These are phyloP conservation scores for Calonectria fujianensis DNA, from an alignment of 2,329 filamentous ascomycete genomes.

Conservation along the genomic window DNA sequence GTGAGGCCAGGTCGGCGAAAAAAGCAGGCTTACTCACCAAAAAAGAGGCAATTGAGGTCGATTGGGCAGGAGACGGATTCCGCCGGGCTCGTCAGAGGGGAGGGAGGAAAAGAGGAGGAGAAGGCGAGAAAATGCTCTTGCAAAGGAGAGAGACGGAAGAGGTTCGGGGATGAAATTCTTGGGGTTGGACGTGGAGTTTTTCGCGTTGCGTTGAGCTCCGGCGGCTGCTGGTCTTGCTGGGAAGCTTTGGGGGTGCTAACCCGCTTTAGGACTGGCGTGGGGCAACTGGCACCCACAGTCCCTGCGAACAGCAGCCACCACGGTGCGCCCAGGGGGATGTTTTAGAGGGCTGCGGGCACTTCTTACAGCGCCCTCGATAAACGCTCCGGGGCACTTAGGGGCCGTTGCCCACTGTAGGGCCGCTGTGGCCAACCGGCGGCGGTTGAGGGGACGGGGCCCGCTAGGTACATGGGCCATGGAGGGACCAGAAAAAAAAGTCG, in stretches of 20 bases:
- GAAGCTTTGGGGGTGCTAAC: slow-evolving; percentile 58
- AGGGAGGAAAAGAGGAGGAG: slow-evolving; percentile 52
- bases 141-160: slow-evolving; percentile 50
- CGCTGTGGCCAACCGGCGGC: slow-evolving; percentile 24
- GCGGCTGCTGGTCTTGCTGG: slow-evolving; percentile 59
- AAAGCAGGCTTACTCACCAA: slow-evolving; percentile 49
- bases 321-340: slow-evolving; percentile 10
- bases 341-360: slow-evolving; percentile 29
- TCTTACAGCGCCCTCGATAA: slow-evolving; percentile 35
- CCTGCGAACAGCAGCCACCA: slow-evolving; percentile 37
- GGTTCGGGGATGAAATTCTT: slow-evolving; percentile 61
- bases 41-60: slow-evolving; percentile 52
- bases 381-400: slow-evolving; percentile 6
- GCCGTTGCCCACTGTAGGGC: slow-evolving; percentile 28
- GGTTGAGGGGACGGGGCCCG: slow-evolving; percentile 27
- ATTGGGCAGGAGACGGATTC: slow-evolving; percentile 49
- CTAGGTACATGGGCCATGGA: slow-evolving; percentile 29
- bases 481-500: slow-evolving; percentile 39
- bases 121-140: slow-evolving; percentile 57
- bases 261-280: slow-evolving; percentile 48
- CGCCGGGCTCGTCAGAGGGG: slow-evolving; percentile 48
- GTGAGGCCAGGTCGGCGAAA: slow-evolving; percentile 36
- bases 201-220: slow-evolving; percentile 64
- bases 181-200: slow-evolving; percentile 64
- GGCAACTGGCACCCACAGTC: slow-evolving; percentile 31